Evolutionary conservation across 1,284 basidiomycete species (phyloP).

Genomic region (Microbotryomycetes sp.): DNA sequence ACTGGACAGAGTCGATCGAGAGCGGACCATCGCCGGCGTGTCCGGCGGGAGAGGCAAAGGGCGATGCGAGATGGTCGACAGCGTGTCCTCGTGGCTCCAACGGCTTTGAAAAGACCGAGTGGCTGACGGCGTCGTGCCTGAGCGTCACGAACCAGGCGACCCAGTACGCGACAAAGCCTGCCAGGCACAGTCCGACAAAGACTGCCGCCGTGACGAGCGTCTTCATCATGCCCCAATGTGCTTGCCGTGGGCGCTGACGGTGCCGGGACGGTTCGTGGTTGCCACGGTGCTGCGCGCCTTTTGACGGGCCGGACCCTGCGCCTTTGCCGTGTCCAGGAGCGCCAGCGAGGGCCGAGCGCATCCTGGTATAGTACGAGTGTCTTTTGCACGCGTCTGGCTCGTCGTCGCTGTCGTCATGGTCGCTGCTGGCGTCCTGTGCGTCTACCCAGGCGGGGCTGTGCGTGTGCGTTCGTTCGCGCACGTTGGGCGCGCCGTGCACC

Average conservation of each 20-base stretch:
- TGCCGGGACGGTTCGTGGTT: not conserved
- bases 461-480: too few relatives aligned
- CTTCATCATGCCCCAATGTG: not conserved
- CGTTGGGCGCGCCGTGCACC: too few relatives aligned
- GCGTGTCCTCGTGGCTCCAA: conserved; percentile 3
- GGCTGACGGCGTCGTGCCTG: conserved; percentile 13
- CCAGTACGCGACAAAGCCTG: conserved; percentile 6
- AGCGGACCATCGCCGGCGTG: too few relatives aligned
- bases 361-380: too few relatives aligned
- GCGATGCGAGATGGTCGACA: conserved; percentile 4
- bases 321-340: too few relatives aligned
- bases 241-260: not conserved
- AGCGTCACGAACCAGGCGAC: conserved; percentile 8
- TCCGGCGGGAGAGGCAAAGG: not conserved
- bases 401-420: too few relatives aligned
- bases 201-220: not conserved
- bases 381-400: too few relatives aligned
- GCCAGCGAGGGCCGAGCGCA: too few relatives aligned
- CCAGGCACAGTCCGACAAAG: not conserved
- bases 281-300: not conserved
- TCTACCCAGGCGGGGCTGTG: too few relatives aligned
- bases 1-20: not conserved
- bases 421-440: too few relatives aligned
- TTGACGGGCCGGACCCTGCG: too few relatives aligned
- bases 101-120: conserved; percentile 18